These are phyloP conservation scores for Boechera stricta DNA, from an alignment of 345 rosid species.

Conservation along the genomic window DNA sequence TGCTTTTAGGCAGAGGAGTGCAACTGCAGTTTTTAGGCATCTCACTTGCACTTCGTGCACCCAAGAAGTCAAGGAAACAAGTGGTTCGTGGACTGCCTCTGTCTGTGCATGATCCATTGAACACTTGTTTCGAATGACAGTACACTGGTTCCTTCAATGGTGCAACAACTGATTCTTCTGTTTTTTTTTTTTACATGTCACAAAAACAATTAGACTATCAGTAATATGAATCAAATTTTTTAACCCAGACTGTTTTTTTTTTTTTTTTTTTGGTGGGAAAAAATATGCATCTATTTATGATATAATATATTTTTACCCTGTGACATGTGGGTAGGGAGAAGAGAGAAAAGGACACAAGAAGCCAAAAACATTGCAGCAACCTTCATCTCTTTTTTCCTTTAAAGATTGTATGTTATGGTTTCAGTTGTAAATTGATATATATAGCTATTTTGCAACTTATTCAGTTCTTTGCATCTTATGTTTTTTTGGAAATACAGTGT, in stretches of 20 bases:
- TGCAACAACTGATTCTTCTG: background rate
- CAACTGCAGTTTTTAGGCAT: constrained; percentile 38
- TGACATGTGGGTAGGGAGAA: constrained; percentile 12
- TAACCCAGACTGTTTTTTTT: background rate
- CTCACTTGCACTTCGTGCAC: constrained; percentile 21
- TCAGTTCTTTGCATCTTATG: background rate
- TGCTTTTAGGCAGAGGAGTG: constrained; percentile 27
- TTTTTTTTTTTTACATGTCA: constrained; percentile 15
- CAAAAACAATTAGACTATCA: background rate
- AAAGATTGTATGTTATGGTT: constrained; percentile 15
- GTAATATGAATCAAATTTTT: background rate
- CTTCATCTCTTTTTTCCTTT: constrained; percentile 20
- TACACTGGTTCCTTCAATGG: constrained; percentile 5
- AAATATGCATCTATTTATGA: background rate
- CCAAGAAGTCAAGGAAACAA: constrained; percentile 33
- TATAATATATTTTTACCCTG: constrained; percentile 19
- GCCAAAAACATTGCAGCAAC: constrained; percentile 16
- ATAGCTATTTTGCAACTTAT: background rate
- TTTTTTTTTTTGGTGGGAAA: no score
- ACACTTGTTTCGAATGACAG: constrained; percentile 24
- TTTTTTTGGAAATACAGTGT: constrained; percentile 14
- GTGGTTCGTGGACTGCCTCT: constrained; percentile 25
- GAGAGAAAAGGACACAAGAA: constrained; percentile 31
- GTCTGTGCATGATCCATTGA: constrained; percentile 39
- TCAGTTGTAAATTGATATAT: constrained; percentile 11